A percentile compares a stretch with the other conserved stretches of the same genome.
These are phyloP conservation scores for Sistotremastrum niveocremeum DNA, from an alignment of 768 basidiomycete genomes.

Conservation along the genomic window DNA sequence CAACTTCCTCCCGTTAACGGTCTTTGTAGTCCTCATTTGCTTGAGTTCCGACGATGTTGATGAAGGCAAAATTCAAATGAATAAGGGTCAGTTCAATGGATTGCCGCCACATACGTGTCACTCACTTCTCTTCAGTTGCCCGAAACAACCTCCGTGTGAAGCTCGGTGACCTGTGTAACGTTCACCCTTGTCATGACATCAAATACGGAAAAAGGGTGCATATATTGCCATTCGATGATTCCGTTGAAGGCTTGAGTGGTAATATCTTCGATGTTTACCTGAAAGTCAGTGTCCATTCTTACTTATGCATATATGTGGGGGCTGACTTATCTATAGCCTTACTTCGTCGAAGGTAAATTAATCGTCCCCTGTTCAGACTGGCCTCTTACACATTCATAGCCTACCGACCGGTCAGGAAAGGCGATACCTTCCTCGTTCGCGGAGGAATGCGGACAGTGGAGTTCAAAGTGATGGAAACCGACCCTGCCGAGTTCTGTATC, in stretches of 20 bases:
- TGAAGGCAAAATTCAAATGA: constrained; percentile 95
- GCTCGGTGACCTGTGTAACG: constrained; percentile 90
- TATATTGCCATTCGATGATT: constrained; percentile 95
- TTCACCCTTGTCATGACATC: constrained; percentile 93
- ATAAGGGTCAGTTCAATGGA: constrained; percentile 46
- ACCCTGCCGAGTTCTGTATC: constrained; percentile 96
- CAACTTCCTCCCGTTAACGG: background rate
- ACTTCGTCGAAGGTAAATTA: constrained; percentile 83
- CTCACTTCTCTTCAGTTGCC: constrained; percentile 46
- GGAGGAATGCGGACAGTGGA: constrained; percentile 98
- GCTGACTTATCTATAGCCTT: constrained; percentile 40
- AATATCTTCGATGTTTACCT: constrained; percentile 99
- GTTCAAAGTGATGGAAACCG: constrained; percentile 98
- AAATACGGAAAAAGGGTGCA: constrained; percentile 98
- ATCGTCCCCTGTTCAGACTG: background rate
- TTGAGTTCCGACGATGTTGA: constrained; percentile 92
- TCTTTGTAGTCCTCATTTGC: constrained; percentile 69
- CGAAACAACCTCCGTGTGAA: constrained; percentile 97
- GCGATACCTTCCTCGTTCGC: constrained; percentile 97
- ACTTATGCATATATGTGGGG: background rate
- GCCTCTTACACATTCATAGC: constrained; percentile 25
- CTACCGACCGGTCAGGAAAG: constrained; percentile 93
- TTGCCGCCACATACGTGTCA: background rate
- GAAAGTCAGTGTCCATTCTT: constrained; percentile 19
- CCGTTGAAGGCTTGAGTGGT: constrained; percentile 92